phyloP scores from a whole-genome alignment of 805 yeast species.

The Metschnikowia henanensis region DNA sequence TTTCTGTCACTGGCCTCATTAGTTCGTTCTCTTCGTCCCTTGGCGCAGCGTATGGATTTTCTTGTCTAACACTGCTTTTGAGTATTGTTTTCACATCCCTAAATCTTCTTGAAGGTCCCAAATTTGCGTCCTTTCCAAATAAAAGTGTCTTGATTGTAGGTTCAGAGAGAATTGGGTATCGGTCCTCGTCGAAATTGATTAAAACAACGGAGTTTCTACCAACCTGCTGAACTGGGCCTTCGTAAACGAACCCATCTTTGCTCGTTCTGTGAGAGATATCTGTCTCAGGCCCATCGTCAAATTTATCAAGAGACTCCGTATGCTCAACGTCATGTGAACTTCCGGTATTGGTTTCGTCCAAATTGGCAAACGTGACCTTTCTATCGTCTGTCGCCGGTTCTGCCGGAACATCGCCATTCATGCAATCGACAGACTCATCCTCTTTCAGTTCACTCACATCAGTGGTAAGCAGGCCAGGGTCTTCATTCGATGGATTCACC shows the following conservation, averaged over 20 bases:
- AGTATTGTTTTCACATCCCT: conserved; percentile 52
- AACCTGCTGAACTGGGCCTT: conserved; percentile 71
- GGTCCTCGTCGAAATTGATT: conserved; percentile 45
- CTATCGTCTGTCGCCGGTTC: too few species aligned
- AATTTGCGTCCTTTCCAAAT: conserved; percentile 61
- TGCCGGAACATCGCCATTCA: too few species aligned
- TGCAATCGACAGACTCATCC: too few species aligned
- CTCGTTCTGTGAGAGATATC: conserved; percentile 9
- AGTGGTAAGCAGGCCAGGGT: too few species aligned
- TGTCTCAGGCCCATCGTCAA: conserved; percentile 1
- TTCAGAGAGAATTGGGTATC: conserved; percentile 24
- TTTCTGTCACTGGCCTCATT: conserved; percentile 32
- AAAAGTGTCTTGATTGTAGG: conserved; percentile 34
- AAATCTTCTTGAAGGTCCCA: conserved; percentile 53
- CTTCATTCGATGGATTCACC: too few species aligned
- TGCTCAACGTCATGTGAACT: background rate
- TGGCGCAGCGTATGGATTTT: conserved; percentile 36
- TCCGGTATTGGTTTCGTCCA: background rate
- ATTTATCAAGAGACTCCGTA: background rate
- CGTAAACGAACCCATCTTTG: conserved; percentile 35
- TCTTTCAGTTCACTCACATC: too few species aligned
- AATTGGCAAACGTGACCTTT: background rate
- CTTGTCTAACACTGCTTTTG: conserved; percentile 32
- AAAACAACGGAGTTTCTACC: conserved; percentile 55
- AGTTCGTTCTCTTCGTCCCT: conserved; percentile 29